A percentile compares a stretch with the other conserved stretches of the same genome.
Evolutionary conservation across 768 basidiomycete genomes (phyloP).

Genomic region (Roridomyces roridus): DNA sequence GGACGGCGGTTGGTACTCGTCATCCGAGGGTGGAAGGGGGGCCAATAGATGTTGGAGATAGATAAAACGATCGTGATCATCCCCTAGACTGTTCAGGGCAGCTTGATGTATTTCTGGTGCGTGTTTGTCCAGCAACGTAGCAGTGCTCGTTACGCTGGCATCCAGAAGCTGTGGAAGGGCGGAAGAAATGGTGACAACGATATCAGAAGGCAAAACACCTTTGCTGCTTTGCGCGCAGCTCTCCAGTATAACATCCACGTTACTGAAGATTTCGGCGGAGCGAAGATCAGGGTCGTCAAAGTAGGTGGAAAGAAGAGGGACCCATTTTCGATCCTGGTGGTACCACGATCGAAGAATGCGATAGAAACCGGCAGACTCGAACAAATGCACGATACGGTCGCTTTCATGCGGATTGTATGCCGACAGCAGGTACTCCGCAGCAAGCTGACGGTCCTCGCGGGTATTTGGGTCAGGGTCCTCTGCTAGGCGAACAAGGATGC

Average conservation of each 20-base stretch:
- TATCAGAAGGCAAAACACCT: constrained; percentile 58
- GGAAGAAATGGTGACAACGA: constrained; percentile 57
- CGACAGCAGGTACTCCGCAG: constrained; percentile 92
- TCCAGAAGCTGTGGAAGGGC: constrained; percentile 72
- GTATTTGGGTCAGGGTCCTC: constrained; percentile 78
- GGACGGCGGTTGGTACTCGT: constrained; percentile 38
- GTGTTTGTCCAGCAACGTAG: constrained; percentile 72
- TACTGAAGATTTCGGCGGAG: constrained; percentile 66
- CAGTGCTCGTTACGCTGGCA: constrained; percentile 68
- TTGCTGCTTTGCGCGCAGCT: constrained; percentile 52
- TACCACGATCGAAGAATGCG: constrained; percentile 87
- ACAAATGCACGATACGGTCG: constrained; percentile 69
- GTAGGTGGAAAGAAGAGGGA: constrained; percentile 72
- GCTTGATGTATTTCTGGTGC: constrained; percentile 68
- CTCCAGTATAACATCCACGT: constrained; percentile 65
- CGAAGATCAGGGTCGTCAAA: constrained; percentile 74
- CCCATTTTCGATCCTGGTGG: constrained; percentile 79
- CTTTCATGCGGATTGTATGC: constrained; percentile 85
- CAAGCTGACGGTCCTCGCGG: constrained; percentile 93
- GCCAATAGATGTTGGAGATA: constrained; percentile 83
- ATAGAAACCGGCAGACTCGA: constrained; percentile 87
- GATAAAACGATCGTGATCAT: constrained; percentile 63
- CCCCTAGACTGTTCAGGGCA: constrained; percentile 60
- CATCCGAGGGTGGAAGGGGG: constrained; percentile 51
- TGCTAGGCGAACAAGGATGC: constrained; percentile 79